Base-by-base conservation (phyloP, 192 early-diverging fungal genomes). In the Gaertneriomyces sp. region DNA sequence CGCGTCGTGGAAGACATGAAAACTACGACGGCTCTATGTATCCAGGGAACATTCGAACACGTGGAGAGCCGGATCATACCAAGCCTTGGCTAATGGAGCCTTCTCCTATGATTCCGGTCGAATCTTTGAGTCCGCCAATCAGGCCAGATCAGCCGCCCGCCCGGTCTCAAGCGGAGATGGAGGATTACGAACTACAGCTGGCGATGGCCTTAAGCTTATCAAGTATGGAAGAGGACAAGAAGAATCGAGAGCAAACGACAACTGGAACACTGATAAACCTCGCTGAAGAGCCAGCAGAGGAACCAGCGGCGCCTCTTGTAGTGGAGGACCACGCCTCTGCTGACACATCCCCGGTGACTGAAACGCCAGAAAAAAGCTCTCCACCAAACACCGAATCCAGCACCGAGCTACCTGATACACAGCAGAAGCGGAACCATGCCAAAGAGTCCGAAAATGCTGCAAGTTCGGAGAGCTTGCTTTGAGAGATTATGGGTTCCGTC, bases 161-260 rank as follows among this genome's bases (percentile, higher is more conserved):
- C 19, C 17, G 69, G 17, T 19, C 49, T n/a, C 53, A 51, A 50
- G 49, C 69, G 3, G 73, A 74, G 7, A 41, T 72, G 61, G 81
- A 83, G 60, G 76, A 81, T 39, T 83, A 75, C 50, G 79, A 83
- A 49, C 45, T 83, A 61, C 75, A 83, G 57, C 63, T 83, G 7
- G 81, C 81, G 11, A 46, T 83, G 45, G 81, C 81, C 4, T 58
- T 83, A 49, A 76, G 73, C 7, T 46, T 80, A 25, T 80, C 79
- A 12, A 58, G 60, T 20, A 64, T 70, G 44, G 69, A 70, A 39
- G 68, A 62, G 12, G 60, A 69, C 14, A 53, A 56, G 38, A 62
- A 62, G 60, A 1, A 58, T 8, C 56, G 66, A 12, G 46, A 63
- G 40, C 25, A 33, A 33, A 33, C 25, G 25, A 33, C 25, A 33